Percentiles rank a stretch among this genome's conserved stretches.
Evolutionary conservation across 2,329 filamentous ascomycete genomes (phyloP).

Genomic region (Epichloe scottii): DNA sequence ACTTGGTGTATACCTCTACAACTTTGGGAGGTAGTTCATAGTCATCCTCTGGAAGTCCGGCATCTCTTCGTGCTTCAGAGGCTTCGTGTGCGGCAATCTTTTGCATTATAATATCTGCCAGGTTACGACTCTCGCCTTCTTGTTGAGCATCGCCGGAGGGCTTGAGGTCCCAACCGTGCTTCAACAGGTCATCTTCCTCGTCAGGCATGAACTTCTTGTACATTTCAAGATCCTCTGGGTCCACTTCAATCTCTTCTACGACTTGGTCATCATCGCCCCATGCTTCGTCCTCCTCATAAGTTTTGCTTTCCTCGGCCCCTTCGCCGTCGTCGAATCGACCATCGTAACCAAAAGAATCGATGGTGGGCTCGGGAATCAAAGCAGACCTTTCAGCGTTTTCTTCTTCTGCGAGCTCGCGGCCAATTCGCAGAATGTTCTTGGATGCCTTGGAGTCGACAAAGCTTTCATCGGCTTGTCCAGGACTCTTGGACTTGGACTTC

Average conservation of each 20-base stretch:
- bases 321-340: conserved; percentile 53
- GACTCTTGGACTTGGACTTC: conserved; percentile 54
- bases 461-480: conserved; percentile 47
- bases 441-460: conserved; percentile 86
- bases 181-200: conserved; percentile 59
- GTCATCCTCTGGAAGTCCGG: conserved; percentile 59
- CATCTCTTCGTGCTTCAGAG: conserved; percentile 32
- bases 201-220: conserved; percentile 82
- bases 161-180: conserved; percentile 45
- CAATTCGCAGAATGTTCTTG: conserved; percentile 77
- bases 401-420: conserved; percentile 78
- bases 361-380: conserved; percentile 25
- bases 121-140: conserved; percentile 52
- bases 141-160: conserved; percentile 31
- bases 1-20: conserved; percentile 87
- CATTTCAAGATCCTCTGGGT: conserved; percentile 76
- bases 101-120: conserved; percentile 84
- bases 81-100: conserved; percentile 91
- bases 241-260: conserved; percentile 64
- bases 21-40: conserved; percentile 84
- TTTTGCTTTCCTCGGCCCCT: conserved; percentile 29
- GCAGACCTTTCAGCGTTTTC: conserved; percentile 34
- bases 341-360: conserved; percentile 64
- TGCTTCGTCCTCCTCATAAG: conserved; percentile 48
- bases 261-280: conserved; percentile 72